These are phyloP conservation scores for Gossypium bickii DNA, from an alignment of 345 rosid species.

Conservation along the genomic window DNA sequence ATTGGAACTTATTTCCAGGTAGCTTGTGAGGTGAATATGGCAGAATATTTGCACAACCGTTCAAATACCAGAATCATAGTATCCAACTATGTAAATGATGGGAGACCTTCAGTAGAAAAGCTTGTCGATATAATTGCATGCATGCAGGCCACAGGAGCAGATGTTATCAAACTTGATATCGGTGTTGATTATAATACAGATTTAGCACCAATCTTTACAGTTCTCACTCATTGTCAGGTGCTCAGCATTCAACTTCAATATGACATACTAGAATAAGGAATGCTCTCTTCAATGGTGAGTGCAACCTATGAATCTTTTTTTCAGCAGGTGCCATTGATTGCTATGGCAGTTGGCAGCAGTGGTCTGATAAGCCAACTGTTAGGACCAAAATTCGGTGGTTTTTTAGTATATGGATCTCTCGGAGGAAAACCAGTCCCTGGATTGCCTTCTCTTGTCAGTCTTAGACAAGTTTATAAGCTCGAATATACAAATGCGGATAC, in stretches of 20 bases:
- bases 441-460: conserved; percentile 26
- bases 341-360: conserved; percentile 30
- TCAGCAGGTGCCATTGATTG: conserved; percentile 29
- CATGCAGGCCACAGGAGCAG: conserved; percentile 34
- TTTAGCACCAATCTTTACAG: conserved; percentile 24
- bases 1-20: conserved; percentile 22
- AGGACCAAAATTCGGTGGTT: conserved; percentile 32
- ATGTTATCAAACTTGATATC: conserved; percentile 25
- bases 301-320: background rate
- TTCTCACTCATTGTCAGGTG: conserved; percentile 31
- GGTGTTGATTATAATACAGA: conserved; percentile 27
- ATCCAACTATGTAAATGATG: conserved; percentile 28
- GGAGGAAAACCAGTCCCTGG: conserved; percentile 23
- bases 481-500: conserved; percentile 26
- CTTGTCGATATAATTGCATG: conserved; percentile 26
- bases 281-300: background rate
- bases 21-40: conserved; percentile 28
- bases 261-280: background rate
- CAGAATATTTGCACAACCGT: conserved; percentile 21
- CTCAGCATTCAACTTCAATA: background rate
- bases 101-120: conserved; percentile 24
- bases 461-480: conserved; percentile 26
- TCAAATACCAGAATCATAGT: conserved; percentile 30
- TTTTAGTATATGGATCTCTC: conserved; percentile 30
- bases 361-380: conserved; percentile 34